Conservation (phyloP, 163 green algal genomes). For the Chlamydomonas reinhardtii region DNA sequence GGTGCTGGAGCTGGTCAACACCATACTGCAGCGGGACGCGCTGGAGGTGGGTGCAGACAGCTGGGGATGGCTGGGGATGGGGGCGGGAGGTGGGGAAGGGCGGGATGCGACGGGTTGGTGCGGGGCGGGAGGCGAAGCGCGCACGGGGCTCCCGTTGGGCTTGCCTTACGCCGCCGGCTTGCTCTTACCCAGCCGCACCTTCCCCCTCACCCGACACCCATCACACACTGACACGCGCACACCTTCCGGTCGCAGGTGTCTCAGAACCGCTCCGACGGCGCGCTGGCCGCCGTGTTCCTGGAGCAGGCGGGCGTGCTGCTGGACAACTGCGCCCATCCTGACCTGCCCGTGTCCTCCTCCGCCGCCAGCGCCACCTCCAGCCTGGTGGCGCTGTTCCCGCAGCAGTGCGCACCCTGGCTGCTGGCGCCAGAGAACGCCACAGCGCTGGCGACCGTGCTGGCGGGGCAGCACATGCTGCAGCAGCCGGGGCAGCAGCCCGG, state of each 20-base stretch:
- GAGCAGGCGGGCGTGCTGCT: conserved; percentile 59
- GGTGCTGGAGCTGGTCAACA: conserved; percentile 79
- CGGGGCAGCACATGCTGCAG: conserved; percentile 57
- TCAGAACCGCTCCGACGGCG: conserved; percentile 48
- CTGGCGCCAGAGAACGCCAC: conserved; percentile 60
- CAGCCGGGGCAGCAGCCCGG: neutral
- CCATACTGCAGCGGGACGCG: conserved; percentile 64
- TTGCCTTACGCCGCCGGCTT: too few species aligned
- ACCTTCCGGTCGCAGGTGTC: conserved; percentile 7
- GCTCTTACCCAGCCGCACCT: too few species aligned
- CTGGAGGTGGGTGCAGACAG: conserved; percentile 32
- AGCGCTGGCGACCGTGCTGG: conserved; percentile 52
- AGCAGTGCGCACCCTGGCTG: conserved; percentile 64
- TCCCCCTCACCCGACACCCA: too few species aligned
- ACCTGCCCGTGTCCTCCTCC: conserved; percentile 57
- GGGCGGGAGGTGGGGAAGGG: too few species aligned
- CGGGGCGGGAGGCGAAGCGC: too few species aligned
- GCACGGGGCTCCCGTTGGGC: neutral
- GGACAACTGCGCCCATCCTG: conserved; percentile 65
- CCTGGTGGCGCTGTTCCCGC: conserved; percentile 60
- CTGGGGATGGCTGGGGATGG: neutral
- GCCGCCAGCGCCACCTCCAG: conserved; percentile 57
- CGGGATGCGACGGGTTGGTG: neutral
- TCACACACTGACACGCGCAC: neutral
- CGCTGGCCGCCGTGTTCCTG: conserved; percentile 56